Evolutionary conservation across 306 rosid genomes (phyloP).

Genomic region (Quercus cerris): DNA sequence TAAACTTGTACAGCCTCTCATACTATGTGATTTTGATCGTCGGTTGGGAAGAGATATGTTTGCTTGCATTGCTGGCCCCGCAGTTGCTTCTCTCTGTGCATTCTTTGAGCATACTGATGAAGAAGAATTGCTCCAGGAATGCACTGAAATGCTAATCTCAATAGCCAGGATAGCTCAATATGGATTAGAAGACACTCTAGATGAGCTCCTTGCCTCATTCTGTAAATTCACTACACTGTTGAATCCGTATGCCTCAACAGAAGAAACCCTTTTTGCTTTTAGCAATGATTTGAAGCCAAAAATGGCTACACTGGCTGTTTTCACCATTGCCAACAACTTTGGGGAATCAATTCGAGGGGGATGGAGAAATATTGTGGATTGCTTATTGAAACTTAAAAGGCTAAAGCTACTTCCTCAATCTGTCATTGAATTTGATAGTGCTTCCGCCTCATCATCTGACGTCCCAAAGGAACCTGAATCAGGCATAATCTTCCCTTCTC

Average conservation of each 20-base stretch:
- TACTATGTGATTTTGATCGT: conserved; percentile 50
- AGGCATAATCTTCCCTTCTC: conserved; percentile 38
- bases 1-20: conserved; percentile 34
- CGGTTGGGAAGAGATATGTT: conserved; percentile 87
- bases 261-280: conserved; percentile 78
- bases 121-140: conserved; percentile 85
- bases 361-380: conserved; percentile 88
- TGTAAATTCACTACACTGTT: conserved; percentile 79
- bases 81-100: conserved; percentile 74
- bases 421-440: conserved; percentile 54
- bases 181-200: conserved; percentile 88
- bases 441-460: conserved; percentile 23
- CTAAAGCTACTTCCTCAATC: conserved; percentile 74
- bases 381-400: conserved; percentile 81
- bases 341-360: conserved; percentile 75
- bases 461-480: conserved; percentile 40
- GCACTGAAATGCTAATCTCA: conserved; percentile 82
- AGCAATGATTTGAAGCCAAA: conserved; percentile 83
- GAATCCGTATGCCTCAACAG: conserved; percentile 91
- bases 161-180: conserved; percentile 74
- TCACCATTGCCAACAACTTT: conserved; percentile 70
- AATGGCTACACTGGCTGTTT: conserved; percentile 82
- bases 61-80: conserved; percentile 87
- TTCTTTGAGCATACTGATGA: conserved; percentile 85
- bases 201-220: conserved; percentile 74